phyloP scores from a whole-genome alignment of 2,329 filamentous ascomycete genomes.

The Aspergillus pseudotamarii region DNA sequence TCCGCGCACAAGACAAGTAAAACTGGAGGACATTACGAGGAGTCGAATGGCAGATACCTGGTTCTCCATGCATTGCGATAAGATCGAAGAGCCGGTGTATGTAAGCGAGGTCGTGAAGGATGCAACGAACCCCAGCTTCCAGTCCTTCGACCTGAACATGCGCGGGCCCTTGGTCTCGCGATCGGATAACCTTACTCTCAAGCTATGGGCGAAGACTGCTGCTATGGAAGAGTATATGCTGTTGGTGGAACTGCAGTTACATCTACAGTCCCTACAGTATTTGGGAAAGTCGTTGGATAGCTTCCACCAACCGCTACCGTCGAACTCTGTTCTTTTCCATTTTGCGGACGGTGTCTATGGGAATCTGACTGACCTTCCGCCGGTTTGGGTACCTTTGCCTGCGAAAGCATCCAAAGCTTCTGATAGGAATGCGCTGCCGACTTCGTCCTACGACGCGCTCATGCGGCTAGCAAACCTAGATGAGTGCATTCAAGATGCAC shows the following conservation, averaged over 20 bases:
- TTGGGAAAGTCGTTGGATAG: slow-evolving; percentile 67
- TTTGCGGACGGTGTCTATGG: slow-evolving; percentile 86
- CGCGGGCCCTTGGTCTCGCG: slow-evolving; percentile 68
- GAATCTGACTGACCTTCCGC: slow-evolving; percentile 67
- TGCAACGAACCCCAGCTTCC: slow-evolving; percentile 90
- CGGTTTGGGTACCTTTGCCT: slow-evolving; percentile 35
- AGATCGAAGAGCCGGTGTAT: slow-evolving; percentile 74
- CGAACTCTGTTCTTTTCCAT: slow-evolving; percentile 83
- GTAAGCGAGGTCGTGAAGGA: slow-evolving; percentile 79
- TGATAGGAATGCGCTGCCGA: slow-evolving; percentile 57
- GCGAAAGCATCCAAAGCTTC: slow-evolving; percentile 40
- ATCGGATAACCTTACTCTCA: slow-evolving; percentile 65
- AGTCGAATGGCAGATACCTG: slow-evolving; percentile 81
- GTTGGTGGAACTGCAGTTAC: slow-evolving; percentile 72
- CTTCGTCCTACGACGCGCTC: slow-evolving; percentile 82
- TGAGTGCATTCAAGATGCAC: slow-evolving; percentile 85
- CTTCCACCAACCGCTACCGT: slow-evolving; percentile 73
- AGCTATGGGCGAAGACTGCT: slow-evolving; percentile 70
- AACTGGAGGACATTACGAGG: slow-evolving; percentile 72
- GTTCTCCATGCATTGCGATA: slow-evolving; percentile 77
- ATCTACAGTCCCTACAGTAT: slow-evolving; percentile 74
- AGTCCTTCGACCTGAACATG: slow-evolving; percentile 74
- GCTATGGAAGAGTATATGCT: slow-evolving; percentile 60
- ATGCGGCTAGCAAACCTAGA: slow-evolving; percentile 89
- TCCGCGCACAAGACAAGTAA: slow-evolving; percentile 67